phyloP scores from a whole-genome alignment of 169 alveolate species.

The Plasmodium gallinaceum region DNA sequence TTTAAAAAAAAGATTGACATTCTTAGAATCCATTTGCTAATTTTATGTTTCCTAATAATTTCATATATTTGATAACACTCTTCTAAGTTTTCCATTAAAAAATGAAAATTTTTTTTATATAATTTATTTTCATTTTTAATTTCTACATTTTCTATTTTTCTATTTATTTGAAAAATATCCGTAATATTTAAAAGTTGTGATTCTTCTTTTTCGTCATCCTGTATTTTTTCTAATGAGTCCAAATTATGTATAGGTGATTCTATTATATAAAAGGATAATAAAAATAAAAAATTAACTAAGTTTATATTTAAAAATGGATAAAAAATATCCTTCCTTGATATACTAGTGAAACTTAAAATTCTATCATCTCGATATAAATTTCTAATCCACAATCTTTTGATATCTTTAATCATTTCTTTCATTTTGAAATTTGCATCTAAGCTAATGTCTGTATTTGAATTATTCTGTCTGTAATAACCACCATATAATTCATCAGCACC shows the following conservation, averaged over 20 bases:
- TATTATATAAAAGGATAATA: slow-evolving; percentile 62
- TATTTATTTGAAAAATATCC: not conserved
- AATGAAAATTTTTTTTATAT: not conserved
- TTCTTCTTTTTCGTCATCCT: not conserved
- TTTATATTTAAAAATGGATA: slow-evolving; percentile 65
- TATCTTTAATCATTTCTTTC: slow-evolving; percentile 74
- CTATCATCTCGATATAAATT: slow-evolving; percentile 86
- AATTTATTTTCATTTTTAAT: not conserved
- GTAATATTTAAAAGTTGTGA: not conserved
- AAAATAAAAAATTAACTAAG: slow-evolving; percentile 45
- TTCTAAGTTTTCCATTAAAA: not conserved
- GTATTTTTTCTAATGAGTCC: not conserved
- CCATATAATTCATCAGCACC: slow-evolving; percentile 88
- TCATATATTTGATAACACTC: slow-evolving; percentile 29
- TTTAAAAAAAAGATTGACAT: slow-evolving; percentile 78
- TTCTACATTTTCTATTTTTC: not conserved
- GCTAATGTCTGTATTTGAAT: not conserved
- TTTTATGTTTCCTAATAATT: slow-evolving; percentile 9
- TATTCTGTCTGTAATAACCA: slow-evolving; percentile 84
- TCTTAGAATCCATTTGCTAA: slow-evolving; percentile 85
- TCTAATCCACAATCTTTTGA: slow-evolving; percentile 82
- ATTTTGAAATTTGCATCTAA: not conserved
- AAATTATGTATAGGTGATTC: slow-evolving; percentile 28
- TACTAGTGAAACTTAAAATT: slow-evolving; percentile 71
- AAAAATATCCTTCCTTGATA: slow-evolving; percentile 71